phyloP scores from a whole-genome alignment of 2,329 filamentous ascomycete species.

The Colletotrichum filicis region DNA sequence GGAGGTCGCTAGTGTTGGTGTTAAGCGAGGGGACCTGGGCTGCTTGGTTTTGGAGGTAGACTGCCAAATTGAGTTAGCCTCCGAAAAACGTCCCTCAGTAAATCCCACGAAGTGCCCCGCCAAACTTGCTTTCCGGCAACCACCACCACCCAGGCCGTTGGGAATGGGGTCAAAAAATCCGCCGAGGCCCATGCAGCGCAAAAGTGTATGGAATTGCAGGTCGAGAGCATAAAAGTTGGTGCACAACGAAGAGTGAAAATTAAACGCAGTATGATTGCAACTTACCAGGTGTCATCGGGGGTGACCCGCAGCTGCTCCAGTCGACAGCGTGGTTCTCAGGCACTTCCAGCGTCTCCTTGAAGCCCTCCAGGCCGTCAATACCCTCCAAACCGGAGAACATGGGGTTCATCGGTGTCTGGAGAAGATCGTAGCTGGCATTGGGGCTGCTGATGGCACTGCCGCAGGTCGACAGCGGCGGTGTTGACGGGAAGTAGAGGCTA shows the following conservation, averaged over 20 bases:
- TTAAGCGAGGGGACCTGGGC: constrained; percentile 68
- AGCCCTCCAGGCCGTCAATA: constrained; percentile 61
- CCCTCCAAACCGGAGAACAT: constrained; percentile 79
- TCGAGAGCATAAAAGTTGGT: not conserved
- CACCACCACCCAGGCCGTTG: constrained; percentile 2
- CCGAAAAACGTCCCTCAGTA: constrained; percentile 5
- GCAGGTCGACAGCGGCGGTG: constrained; percentile 86
- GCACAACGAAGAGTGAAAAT: constrained; percentile 1
- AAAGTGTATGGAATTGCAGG: not conserved
- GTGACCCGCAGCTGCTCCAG: constrained; percentile 82
- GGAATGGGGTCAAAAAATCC: constrained; percentile 11
- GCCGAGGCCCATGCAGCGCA: constrained; percentile 2
- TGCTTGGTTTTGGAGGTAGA: constrained; percentile 61
- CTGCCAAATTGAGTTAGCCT: constrained; percentile 54
- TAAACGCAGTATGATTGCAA: constrained; percentile 40
- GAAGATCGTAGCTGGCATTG: constrained; percentile 74
- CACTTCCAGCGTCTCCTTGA: constrained; percentile 78
- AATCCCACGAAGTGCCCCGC: constrained; percentile 27
- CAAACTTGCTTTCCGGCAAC: not conserved
- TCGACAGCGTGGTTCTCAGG: constrained; percentile 81
- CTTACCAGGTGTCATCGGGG: constrained; percentile 92
- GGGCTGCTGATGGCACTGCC: constrained; percentile 90
- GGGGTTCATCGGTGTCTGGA: constrained; percentile 86
- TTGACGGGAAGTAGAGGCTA: constrained; percentile 82
- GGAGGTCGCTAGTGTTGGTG: constrained; percentile 74